These are phyloP conservation scores for Fusarium anthophilum DNA, from an alignment of 2,329 filamentous ascomycete genomes.

Conservation along the genomic window DNA sequence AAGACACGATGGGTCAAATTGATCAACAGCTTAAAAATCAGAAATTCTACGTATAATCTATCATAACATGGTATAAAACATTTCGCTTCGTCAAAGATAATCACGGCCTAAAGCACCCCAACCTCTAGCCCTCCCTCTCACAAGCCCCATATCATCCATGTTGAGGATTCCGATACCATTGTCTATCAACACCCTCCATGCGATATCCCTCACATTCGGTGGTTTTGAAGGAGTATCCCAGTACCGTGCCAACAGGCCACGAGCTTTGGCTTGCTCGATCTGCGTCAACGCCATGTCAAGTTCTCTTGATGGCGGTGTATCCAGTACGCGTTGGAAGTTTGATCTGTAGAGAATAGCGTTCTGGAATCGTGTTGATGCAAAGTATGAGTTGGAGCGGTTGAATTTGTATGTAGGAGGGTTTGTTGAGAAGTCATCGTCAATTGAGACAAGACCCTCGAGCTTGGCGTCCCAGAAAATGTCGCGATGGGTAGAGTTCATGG, in stretches of 20 bases:
- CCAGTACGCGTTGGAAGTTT: background rate
- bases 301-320: background rate
- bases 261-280: slow-evolving; percentile 12
- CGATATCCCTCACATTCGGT: slow-evolving; percentile 16
- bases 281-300: slow-evolving; percentile 3
- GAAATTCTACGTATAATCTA: background rate
- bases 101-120: slow-evolving; percentile 5
- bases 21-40: background rate
- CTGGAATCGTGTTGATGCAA: slow-evolving; percentile 3
- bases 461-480: slow-evolving; percentile 27
- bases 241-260: slow-evolving; percentile 4
- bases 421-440: background rate
- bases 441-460: background rate
- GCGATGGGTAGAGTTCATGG: slow-evolving; percentile 1
- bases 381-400: slow-evolving; percentile 18
- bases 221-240: slow-evolving; percentile 9
- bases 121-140: slow-evolving; percentile 7
- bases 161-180: slow-evolving; percentile 1
- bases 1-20: background rate
- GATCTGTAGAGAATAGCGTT: slow-evolving; percentile 8
- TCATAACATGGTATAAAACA: background rate
- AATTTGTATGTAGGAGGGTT: background rate
- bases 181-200: slow-evolving; percentile 9
- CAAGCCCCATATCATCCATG: slow-evolving; percentile 20
- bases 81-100: background rate